phyloP scores from a whole-genome alignment of 768 basidiomycete genomes.

The Mycena galopus region DNA sequence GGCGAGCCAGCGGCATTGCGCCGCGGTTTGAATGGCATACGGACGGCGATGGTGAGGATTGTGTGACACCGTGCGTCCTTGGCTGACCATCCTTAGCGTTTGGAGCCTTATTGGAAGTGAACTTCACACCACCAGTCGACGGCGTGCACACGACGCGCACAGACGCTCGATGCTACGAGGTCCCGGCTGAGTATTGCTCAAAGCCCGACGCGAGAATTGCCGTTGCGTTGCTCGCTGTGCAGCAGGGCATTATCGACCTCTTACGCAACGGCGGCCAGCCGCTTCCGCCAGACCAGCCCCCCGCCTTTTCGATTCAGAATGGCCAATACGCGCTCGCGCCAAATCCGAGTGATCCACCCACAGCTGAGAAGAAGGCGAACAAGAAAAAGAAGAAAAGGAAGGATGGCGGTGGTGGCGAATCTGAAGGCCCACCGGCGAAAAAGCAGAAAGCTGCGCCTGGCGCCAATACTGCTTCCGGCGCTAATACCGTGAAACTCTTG shows the following conservation, averaged over 20 bases:
- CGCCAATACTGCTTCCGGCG: too few species aligned
- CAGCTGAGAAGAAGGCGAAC: constrained; percentile 35
- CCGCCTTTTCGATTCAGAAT: constrained; percentile 31
- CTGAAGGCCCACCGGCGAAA: constrained; percentile 23
- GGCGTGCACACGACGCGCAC: too few species aligned
- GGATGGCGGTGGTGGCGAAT: background rate
- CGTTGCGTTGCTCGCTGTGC: constrained; percentile 64
- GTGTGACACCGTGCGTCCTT: background rate
- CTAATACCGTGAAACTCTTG: background rate
- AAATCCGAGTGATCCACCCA: constrained; percentile 47
- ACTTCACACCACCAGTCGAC: constrained; percentile 50
- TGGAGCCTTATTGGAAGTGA: constrained; percentile 64
- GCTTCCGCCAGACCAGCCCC: constrained; percentile 51
- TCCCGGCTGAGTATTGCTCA: constrained; percentile 63
- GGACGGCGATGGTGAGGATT: constrained; percentile 65
- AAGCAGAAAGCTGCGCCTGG: constrained; percentile 13
- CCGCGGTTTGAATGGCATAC: constrained; percentile 56
- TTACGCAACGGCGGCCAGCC: constrained; percentile 65
- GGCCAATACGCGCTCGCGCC: constrained; percentile 47
- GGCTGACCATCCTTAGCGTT: constrained; percentile 56
- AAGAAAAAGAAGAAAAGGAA: constrained; percentile 39
- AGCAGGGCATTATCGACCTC: constrained; percentile 70
- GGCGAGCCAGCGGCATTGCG: constrained; percentile 54
- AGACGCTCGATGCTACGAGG: constrained; percentile 59
- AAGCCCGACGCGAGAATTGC: constrained; percentile 75